These are phyloP conservation scores for Dendryphion nanum DNA, from an alignment of 2,329 filamentous ascomycete species.

Conservation along the genomic window DNA sequence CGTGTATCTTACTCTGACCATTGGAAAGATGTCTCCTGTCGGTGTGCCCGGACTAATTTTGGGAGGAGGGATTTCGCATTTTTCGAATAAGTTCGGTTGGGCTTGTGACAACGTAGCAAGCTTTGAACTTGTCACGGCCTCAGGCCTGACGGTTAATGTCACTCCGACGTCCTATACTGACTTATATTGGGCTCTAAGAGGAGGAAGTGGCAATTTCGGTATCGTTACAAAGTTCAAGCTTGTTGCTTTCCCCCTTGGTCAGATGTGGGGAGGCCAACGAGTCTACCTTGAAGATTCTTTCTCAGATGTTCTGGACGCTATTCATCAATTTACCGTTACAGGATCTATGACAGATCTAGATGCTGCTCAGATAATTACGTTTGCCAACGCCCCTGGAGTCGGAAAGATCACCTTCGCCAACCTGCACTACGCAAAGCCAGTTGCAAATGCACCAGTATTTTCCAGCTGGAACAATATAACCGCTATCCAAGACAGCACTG, in stretches of 20 bases:
- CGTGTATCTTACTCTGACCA: too few relatives aligned
- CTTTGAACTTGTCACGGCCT: slow-evolving; percentile 30
- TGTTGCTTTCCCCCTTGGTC: slow-evolving; percentile 17
- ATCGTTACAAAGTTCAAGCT: slow-evolving; percentile 20
- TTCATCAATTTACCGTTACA: slow-evolving; percentile 27
- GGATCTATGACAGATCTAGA: slow-evolving; percentile 19
- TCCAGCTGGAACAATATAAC: slow-evolving; percentile 24
- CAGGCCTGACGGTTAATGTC: slow-evolving; percentile 16
- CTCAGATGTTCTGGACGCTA: slow-evolving; percentile 20
- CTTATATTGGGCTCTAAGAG: slow-evolving; percentile 35
- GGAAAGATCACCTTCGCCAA: slow-evolving; percentile 15
- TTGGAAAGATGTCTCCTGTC: slow-evolving; percentile 9
- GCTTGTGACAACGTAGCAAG: slow-evolving; percentile 33
- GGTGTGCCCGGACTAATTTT: slow-evolving; percentile 23
- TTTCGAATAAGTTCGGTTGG: slow-evolving; percentile 21
- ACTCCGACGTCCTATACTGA: slow-evolving; percentile 31
- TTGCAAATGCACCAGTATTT: slow-evolving; percentile 21
- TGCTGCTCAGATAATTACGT: slow-evolving; percentile 27
- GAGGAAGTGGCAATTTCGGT: slow-evolving; percentile 25
- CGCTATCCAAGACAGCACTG: slow-evolving; percentile 13
- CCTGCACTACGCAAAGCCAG: slow-evolving; percentile 25
- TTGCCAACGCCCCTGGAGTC: slow-evolving; percentile 16
- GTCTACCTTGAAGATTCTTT: slow-evolving; percentile 10
- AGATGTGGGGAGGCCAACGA: slow-evolving; percentile 17
- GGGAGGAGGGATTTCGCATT: slow-evolving; percentile 27